Percentiles rank a stretch among this genome's conserved stretches.
phyloP scores from a whole-genome alignment of 2,329 filamentous ascomycete genomes.

The Ceratocystis harringtonii region DNA sequence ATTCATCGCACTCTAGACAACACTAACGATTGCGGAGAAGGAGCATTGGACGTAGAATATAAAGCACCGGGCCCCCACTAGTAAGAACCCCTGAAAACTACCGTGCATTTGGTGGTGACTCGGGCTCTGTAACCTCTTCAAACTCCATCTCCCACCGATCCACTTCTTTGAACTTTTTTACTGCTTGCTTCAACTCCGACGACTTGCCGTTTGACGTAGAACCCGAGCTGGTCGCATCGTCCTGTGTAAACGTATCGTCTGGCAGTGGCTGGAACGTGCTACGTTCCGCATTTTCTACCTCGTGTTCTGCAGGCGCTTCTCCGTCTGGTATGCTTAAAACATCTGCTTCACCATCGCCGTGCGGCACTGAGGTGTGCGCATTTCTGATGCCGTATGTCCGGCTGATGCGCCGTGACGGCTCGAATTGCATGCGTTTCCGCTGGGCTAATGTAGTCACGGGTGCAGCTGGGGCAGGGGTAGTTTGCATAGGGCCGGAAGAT shows the following conservation, averaged over 20 bases:
- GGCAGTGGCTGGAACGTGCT: constrained; percentile 30
- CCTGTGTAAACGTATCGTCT: constrained; percentile 30
- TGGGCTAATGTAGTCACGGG: constrained; percentile 16
- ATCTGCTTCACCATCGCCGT: neutral
- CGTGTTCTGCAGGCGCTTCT: constrained; percentile 18
- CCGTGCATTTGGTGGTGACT: constrained; percentile 35
- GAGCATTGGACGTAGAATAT: too few relatives aligned
- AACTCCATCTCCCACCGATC: constrained; percentile 54
- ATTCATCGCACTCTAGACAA: neutral
- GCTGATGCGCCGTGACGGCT: constrained; percentile 21
- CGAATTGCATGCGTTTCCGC: constrained; percentile 19
- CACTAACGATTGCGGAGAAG: neutral
- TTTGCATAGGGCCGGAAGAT: constrained; percentile 16
- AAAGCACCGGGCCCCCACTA: neutral
- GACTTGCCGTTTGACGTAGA: constrained; percentile 27
- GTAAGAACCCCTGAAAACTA: constrained; percentile 21
- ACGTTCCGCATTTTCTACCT: constrained; percentile 24
- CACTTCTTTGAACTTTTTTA: constrained; percentile 52
- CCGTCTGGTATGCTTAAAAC: constrained; percentile 18
- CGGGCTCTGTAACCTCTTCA: constrained; percentile 43
- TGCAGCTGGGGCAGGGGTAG: constrained; percentile 21
- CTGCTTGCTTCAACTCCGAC: constrained; percentile 42
- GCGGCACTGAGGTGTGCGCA: constrained; percentile 17
- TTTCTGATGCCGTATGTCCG: constrained; percentile 17
- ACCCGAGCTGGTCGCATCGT: constrained; percentile 20